A percentile compares a stretch with the other conserved stretches of the same genome.
Conservation (phyloP, 2,329 filamentous ascomycete species). For the Clathrospora elynae region DNA sequence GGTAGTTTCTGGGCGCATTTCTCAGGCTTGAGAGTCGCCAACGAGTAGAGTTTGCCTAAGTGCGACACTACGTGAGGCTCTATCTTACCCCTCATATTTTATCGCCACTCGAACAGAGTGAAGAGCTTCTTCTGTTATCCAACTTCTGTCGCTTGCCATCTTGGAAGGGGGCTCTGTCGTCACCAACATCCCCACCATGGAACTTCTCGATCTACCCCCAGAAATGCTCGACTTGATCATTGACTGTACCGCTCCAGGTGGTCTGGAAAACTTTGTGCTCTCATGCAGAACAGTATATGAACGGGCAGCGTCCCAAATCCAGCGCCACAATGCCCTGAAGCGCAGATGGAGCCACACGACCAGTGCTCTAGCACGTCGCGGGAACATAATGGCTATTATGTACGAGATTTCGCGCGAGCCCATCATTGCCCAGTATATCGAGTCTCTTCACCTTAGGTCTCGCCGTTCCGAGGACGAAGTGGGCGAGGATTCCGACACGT, state of each 20-base stretch:
- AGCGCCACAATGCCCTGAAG: slow-evolving; percentile 35
- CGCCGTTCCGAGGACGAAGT: slow-evolving; percentile 15
- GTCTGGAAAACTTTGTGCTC: slow-evolving; percentile 39
- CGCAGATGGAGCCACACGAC: slow-evolving; percentile 31
- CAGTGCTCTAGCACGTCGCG: slow-evolving; percentile 20
- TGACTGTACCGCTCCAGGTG: slow-evolving; percentile 30
- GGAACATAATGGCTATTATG: slow-evolving; percentile 32
- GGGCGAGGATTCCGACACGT: background rate
- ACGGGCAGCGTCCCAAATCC: slow-evolving; percentile 34
- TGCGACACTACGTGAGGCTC: too few species aligned
- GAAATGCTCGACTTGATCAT: slow-evolving; percentile 44
- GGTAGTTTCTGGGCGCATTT: too few species aligned
- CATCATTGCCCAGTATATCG: slow-evolving; percentile 39
- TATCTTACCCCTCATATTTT: too few species aligned
- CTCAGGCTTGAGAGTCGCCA: too few species aligned
- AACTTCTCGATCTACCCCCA: slow-evolving; percentile 39
- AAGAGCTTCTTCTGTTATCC: too few species aligned
- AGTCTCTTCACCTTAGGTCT: slow-evolving; percentile 35
- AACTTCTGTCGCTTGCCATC: background rate
- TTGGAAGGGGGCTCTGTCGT: background rate
- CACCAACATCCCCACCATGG: slow-evolving; percentile 22
- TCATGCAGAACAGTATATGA: slow-evolving; percentile 37
- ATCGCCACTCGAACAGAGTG: too few species aligned
- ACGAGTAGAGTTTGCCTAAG: too few species aligned
- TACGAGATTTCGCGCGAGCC: slow-evolving; percentile 36